Evolutionary conservation across 805 yeast species (phyloP), one percentile per base, ranked within the genome.

Genomic region (Kodamaea restingae): DNA sequence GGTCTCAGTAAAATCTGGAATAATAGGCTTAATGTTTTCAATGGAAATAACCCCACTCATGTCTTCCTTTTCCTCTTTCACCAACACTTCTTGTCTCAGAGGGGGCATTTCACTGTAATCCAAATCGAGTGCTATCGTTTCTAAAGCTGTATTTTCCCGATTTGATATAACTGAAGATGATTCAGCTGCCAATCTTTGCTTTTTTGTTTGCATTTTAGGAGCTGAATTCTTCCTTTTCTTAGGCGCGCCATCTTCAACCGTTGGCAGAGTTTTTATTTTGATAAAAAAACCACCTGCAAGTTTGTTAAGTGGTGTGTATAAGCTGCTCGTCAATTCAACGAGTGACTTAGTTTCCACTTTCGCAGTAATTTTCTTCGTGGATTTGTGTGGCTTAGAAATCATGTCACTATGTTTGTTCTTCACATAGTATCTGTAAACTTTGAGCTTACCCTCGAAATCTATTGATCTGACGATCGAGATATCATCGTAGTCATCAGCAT

Each of bases 371-470:
- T 42, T 38, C 18, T 41, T 43, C 27, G 29, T 39, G 14, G 39
- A 21, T 35, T 44, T 47, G 4, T 47, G 44, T 1, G 41, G 32
- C 32, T 40, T 43, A 4, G 31, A 31, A 10, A 27, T 24, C 10
- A 28, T 15, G 8, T 32, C 21, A 11, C 46, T 21, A 35, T 52
- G 50, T 20, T 43, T 37, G 3, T 43, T 45, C 35, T 44, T 50
- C 12, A 54, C 49, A 39, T 53, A 65, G 48, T 84, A 80, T 29
- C 95, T 67, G 57, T 76, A 85, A 48, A 78, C 84, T 51, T 85
- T 83, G 42, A 73, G 69, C 46, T 88, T 79, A 0, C 95, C 95
- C 43, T 78, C 80, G 47, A 78, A 79, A 52, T 85, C 95, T 43
- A 78, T 76, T 12, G 81, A 80, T 45, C 84, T 70, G 0, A 82